phyloP scores from a whole-genome alignment of 2,329 filamentous ascomycete genomes.

The Exophiala viscosa region DNA sequence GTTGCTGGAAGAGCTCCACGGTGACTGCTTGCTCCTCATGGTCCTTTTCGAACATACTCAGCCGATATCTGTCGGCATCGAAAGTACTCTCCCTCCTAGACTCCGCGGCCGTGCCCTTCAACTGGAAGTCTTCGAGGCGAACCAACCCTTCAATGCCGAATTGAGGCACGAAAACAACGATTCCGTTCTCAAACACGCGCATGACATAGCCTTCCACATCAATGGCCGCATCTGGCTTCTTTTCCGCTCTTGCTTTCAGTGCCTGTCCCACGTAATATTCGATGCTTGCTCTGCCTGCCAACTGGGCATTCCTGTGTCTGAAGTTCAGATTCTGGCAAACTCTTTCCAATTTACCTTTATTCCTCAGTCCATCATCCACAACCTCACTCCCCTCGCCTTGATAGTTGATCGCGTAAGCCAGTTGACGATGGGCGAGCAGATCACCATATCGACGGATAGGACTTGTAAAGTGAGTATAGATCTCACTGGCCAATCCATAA shows the following conservation, averaged over 20 bases:
- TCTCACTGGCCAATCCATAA: constrained; percentile 92
- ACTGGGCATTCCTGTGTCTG: constrained; percentile 92
- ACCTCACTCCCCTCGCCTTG: constrained; percentile 56
- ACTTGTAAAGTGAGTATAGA: constrained; percentile 98
- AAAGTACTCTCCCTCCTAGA: constrained; percentile 68
- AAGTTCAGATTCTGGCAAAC: constrained; percentile 99
- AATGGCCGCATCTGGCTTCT: constrained; percentile 42
- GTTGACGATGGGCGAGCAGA: constrained; percentile 86
- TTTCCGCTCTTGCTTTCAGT: constrained; percentile 66
- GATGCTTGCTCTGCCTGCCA: constrained; percentile 88
- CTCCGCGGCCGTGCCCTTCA: constrained; percentile 46
- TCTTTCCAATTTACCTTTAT: constrained; percentile 78
- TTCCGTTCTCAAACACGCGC: constrained; percentile 95
- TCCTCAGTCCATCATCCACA: constrained; percentile 75
- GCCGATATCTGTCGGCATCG: constrained; percentile 78
- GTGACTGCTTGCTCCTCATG: constrained; percentile 52
- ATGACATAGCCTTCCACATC: constrained; percentile 95
- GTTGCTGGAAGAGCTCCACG: constrained; percentile 88
- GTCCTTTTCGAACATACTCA: constrained; percentile 58
- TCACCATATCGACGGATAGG: constrained; percentile 98
- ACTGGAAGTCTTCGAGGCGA: constrained; percentile 74
- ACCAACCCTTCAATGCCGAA: constrained; percentile 96
- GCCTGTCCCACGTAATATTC: constrained; percentile 98
- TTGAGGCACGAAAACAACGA: constrained; percentile 90
- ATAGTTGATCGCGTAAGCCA: constrained; percentile 93